Evolutionary conservation across 1,284 basidiomycete genomes (phyloP), one percentile per base, ranked within the genome.

Genomic region (Moesziomyces antarcticus): DNA sequence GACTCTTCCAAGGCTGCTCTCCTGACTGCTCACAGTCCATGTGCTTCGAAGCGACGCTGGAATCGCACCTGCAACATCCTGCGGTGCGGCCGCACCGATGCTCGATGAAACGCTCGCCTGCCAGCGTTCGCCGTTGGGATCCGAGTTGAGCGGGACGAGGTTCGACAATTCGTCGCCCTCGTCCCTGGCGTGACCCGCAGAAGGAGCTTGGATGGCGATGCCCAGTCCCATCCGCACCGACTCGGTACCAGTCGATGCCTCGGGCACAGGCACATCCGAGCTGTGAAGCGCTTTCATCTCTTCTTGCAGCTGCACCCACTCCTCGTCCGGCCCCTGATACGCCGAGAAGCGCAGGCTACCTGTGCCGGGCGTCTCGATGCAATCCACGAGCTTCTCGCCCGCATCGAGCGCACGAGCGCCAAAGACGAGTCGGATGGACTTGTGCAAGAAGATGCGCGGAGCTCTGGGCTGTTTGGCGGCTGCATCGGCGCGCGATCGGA

Each of bases 341-440:
- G 60, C 10, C 2, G 72, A 50, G 35, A 77, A 81, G 21, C 72
- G 70, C 46, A 65, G 42, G 33, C 54, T 51, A 1, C 54, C 55
- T 53, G 45, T 56, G 5, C 70, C 73, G 0, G 78, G 79, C 44
- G 76, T 78, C 52, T 79, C 79, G 27, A 69, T 59, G 2, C 66
- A 54, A 18, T 72, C 64, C n/a, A 59, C 50, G 2, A 78, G 56
- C 50, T 63, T 70, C 42, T 81, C 79, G 20, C 52, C 45, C 35
- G 57, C 66, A 59, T 81, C 79, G 35, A 70, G 73, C 2, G 65
- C 62, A 13, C 78, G 64, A 46, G 79, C 75, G 7, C 66, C 70
- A 56, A 81, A 81, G 40, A 79, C 75, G 37, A 81, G 77, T 3
- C 79, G 68, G 42, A 81, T 74, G 35, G 60, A 50, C 54, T 75